A percentile compares a stretch with the other conserved stretches of the same genome.
Conservation (phyloP, 371 early-diverging fungal species). For the Dipsacomyces acuminosporus region DNA sequence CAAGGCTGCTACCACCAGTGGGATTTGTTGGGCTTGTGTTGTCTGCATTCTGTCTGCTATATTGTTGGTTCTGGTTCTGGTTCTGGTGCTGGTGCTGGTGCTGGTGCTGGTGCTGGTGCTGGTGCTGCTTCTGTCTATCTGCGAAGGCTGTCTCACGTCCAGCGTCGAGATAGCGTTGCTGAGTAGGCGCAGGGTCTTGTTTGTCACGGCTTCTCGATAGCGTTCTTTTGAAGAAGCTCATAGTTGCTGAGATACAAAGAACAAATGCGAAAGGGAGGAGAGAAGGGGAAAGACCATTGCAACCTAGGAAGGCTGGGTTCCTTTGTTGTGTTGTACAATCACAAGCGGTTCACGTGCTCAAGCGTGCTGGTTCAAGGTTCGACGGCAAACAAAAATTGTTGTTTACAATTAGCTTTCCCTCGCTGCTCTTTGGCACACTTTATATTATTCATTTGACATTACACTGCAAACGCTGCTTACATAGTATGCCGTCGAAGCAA, state of each 20-base stretch:
- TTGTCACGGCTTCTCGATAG: conserved; percentile 14
- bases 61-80: background rate
- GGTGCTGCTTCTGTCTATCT: conserved; percentile 1
- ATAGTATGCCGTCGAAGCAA: conserved; percentile 26
- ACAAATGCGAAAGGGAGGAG: background rate
- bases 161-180: conserved; percentile 23
- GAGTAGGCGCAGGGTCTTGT: conserved; percentile 7
- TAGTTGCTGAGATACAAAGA: background rate
- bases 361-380: no score
- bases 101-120: background rate
- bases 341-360: no score
- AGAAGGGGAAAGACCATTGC: no score
- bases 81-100: background rate
- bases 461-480: no score
- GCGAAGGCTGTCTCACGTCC: conserved; percentile 17
- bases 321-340: no score
- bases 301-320: no score
- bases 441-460: no score
- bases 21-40: no score
- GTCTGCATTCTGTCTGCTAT: background rate
- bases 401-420: no score
- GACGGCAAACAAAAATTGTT: no score
- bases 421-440: no score
- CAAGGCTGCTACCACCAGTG: no score
- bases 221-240: conserved; percentile 37